Evolutionary conservation across 768 basidiomycete species (phyloP), one percentile per base, ranked within the genome.

Genomic region (Trametes cinnabarina): DNA sequence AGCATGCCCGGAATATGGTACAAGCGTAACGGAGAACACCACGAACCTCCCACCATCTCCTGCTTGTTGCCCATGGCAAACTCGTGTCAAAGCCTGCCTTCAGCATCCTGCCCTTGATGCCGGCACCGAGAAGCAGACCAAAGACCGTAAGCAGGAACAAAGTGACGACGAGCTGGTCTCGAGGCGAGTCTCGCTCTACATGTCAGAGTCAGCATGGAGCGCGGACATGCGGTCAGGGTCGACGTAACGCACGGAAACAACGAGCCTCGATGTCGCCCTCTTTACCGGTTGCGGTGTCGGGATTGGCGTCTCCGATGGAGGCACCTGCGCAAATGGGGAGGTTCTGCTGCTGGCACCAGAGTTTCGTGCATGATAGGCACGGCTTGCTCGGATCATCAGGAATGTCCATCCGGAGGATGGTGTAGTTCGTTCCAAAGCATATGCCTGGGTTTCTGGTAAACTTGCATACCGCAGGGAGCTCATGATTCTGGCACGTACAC

Each of bases 231-330:
- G 50, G 40, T 56, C 28, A 63, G 55, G 50, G 57, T 47, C 49
- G 37, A 53, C 2, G 10, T 61, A 52, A 81, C 93, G 68, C 73
- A 96, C 94, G 92, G 76, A 96, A 96, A 79, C 94, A 97, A 70
- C 94, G 79, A 56, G 94, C 93, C 76, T 95, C 93, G 22, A 97
- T 92, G 72, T 96, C 93, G 41, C 94, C 94, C 72, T 96, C 94
- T 69, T 90, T 94, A 32, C 94, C 94, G 5, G 93, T 95, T 12
- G 90, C 92, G 17, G 90, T 94, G 72, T 97, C 94, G 25, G 91
- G 91, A 72, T 97, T 84, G 22, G 90, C 86, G 66, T 94, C 90
- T 23, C 94, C 94, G 51, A 95, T 74, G 48, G 82, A 80, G 46
- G 92, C 92, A 25, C 88, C 88, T 10, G 82, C 80, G 70, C 92